Evolutionary conservation across 2,329 filamentous ascomycete species (phyloP).

Genomic region (Corynespora cassiicola): DNA sequence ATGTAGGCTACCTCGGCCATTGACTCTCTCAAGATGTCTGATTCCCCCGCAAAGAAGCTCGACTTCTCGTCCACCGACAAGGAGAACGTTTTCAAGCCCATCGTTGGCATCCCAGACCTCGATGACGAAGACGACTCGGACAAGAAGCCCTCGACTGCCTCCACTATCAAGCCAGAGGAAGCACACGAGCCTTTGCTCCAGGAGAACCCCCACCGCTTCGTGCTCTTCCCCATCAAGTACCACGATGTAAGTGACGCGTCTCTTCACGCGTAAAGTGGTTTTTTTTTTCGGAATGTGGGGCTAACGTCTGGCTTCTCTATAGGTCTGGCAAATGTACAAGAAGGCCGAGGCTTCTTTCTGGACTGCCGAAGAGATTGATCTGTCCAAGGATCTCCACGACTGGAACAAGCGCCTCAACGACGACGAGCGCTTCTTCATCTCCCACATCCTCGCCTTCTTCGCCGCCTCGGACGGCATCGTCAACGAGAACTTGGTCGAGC

Average conservation of each 20-base stretch:
- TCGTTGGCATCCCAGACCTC: conserved; percentile 58
- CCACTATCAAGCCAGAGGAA: conserved; percentile 69
- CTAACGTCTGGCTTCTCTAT: conserved; percentile 43
- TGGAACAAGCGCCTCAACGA: conserved; percentile 98
- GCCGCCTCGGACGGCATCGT: conserved; percentile 98
- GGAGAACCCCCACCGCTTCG: conserved; percentile 95
- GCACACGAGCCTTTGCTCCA: conserved; percentile 88
- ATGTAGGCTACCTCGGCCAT: conserved; percentile 82
- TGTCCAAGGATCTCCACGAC: conserved; percentile 98
- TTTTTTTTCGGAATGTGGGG: background rate
- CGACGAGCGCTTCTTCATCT: conserved; percentile 98
- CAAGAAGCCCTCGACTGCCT: conserved; percentile 62
- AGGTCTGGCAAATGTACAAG: conserved; percentile 99
- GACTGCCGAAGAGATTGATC: conserved; percentile 99
- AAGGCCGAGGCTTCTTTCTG: conserved; percentile 99
- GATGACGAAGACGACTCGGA: conserved; percentile 38
- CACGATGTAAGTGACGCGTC: conserved; percentile 82
- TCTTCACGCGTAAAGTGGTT: conserved; percentile 72
- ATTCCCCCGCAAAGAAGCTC: conserved; percentile 90
- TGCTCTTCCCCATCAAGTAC: conserved; percentile 99
- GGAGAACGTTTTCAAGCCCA: conserved; percentile 75
- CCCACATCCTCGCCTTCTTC: conserved; percentile 98
- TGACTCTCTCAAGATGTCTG: conserved; percentile 84
- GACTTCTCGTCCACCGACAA: conserved; percentile 76
- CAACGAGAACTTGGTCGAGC: conserved; percentile 98